Percentiles rank a stretch among this genome's conserved stretches.
phyloP scores from a whole-genome alignment of 2,329 filamentous ascomycete species.

The Bipolaris victoriae region DNA sequence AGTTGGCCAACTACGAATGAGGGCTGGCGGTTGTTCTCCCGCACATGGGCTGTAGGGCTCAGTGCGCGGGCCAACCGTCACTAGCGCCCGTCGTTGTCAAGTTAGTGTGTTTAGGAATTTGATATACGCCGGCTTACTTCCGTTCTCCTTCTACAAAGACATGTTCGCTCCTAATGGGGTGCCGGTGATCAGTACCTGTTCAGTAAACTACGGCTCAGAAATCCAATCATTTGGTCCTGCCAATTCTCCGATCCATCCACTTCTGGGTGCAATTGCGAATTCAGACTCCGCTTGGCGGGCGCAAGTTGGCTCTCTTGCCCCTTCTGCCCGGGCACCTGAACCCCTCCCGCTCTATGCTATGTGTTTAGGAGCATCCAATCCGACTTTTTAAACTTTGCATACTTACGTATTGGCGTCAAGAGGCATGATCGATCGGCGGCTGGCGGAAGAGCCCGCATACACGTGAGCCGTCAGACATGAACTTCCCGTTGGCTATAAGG shows the following conservation, averaged over 20 bases:
- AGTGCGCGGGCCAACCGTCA: background rate
- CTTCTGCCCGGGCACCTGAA: background rate
- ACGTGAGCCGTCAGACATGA: background rate
- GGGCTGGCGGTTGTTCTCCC: background rate
- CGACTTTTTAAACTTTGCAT: constrained; percentile 3
- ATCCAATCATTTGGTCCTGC: background rate
- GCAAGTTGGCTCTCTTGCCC: background rate
- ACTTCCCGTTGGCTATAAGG: constrained; percentile 1
- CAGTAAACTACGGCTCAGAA: background rate
- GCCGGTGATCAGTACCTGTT: background rate
- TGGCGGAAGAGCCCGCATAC: constrained; percentile 5
- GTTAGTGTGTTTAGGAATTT: background rate
- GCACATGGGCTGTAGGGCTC: background rate
- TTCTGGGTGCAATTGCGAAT: background rate
- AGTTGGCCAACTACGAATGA: background rate
- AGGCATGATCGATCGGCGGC: constrained; percentile 1
- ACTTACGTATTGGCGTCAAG: background rate
- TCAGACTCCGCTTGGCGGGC: background rate
- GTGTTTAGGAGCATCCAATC: background rate
- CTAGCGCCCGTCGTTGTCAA: background rate
- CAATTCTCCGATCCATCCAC: background rate
- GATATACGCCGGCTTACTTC: background rate
- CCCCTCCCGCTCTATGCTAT: background rate
- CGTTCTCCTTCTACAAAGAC: background rate
- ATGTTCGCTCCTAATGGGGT: background rate